A percentile compares a stretch with the other conserved stretches of the same genome.
These are phyloP conservation scores for Annulohypoxylon stygium DNA, from an alignment of 495 filamentous ascomycete genomes.

Conservation along the genomic window DNA sequence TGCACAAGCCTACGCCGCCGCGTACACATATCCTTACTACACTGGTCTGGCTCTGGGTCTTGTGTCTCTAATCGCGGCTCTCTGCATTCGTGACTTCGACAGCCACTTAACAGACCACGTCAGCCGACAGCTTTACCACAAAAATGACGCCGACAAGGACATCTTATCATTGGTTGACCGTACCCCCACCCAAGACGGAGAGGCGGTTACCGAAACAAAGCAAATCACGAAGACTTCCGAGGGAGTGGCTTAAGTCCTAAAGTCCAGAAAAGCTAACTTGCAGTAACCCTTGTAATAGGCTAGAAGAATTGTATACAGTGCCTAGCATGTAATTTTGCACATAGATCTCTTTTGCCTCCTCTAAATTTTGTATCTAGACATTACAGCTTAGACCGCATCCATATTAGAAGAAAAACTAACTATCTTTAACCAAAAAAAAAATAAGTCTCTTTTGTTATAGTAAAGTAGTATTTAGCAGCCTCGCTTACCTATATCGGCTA, in stretches of 20 bases:
- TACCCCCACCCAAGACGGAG: not conserved
- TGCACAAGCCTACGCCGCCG: constrained; percentile 14
- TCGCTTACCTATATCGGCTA: not conserved
- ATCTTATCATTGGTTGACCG: constrained; percentile 22
- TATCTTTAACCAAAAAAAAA: not conserved
- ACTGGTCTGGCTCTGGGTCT: constrained; percentile 13
- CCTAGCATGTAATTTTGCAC: constrained; percentile 1
- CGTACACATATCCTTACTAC: constrained; percentile 27
- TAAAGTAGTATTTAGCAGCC: constrained; percentile 13
- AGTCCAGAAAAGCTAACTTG: not conserved
- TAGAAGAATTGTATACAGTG: constrained; percentile 15
- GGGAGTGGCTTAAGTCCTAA: not conserved
- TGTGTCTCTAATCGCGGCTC: constrained; percentile 16
- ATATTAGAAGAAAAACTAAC: constrained; percentile 2
- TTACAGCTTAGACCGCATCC: constrained; percentile 10
- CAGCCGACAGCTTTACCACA: constrained; percentile 29
- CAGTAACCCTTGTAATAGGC: constrained; percentile 1
- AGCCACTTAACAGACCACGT: constrained; percentile 29
- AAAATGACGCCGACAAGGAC: constrained; percentile 25
- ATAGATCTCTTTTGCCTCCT: constrained; percentile 2
- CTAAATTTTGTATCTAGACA: constrained; percentile 17
- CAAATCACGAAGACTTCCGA: constrained; percentile 15
- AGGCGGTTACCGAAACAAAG: not conserved
- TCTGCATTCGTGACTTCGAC: constrained; percentile 27
- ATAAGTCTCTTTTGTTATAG: not conserved